These are phyloP conservation scores for Cladophialophora yegresii DNA, from an alignment of 2,329 filamentous ascomycete species.

Conservation along the genomic window DNA sequence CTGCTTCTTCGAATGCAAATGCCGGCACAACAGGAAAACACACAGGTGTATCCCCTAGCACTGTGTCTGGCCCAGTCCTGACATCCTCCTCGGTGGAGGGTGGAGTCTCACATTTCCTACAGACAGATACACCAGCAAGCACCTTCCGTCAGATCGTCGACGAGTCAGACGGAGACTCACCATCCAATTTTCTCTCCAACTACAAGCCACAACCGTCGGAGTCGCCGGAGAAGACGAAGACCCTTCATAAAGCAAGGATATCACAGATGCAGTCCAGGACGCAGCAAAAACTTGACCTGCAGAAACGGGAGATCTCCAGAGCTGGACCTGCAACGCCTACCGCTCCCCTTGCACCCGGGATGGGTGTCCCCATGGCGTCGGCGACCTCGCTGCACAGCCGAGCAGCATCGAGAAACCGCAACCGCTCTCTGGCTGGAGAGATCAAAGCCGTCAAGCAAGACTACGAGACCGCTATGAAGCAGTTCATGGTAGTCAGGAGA, in stretches of 20 bases:
- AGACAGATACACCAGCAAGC: conserved; percentile 35
- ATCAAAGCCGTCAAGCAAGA: conserved; percentile 44
- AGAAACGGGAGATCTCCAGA: conserved; percentile 43
- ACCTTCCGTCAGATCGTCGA: conserved; percentile 40
- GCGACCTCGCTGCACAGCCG: conserved; percentile 37
- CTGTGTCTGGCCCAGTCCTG: conserved; percentile 31
- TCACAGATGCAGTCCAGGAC: conserved; percentile 46
- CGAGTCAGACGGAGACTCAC: conserved; percentile 50
- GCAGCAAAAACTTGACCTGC: conserved; percentile 53
- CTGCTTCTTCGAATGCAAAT: conserved; percentile 41
- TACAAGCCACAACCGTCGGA: conserved; percentile 51
- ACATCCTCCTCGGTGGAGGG: conserved; percentile 53
- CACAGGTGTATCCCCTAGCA: conserved; percentile 40
- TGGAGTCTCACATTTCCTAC: conserved; percentile 51
- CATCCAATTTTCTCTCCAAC: conserved; percentile 51
- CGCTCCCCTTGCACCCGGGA: conserved; percentile 44
- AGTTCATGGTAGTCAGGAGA: conserved; percentile 49
- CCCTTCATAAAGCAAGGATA: conserved; percentile 39
- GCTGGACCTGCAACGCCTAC: conserved; percentile 50
- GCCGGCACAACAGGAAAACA: conserved; percentile 36
- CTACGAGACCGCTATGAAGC: conserved; percentile 49
- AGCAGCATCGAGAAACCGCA: conserved; percentile 36
- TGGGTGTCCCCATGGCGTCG: conserved; percentile 37
- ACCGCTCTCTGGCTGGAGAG: conserved; percentile 32
- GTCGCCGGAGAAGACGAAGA: conserved; percentile 42